Percentiles rank a stretch among this genome's conserved stretches.
Conservation (phyloP, 2,329 filamentous ascomycete species). For the Trichoderma lentiforme region DNA sequence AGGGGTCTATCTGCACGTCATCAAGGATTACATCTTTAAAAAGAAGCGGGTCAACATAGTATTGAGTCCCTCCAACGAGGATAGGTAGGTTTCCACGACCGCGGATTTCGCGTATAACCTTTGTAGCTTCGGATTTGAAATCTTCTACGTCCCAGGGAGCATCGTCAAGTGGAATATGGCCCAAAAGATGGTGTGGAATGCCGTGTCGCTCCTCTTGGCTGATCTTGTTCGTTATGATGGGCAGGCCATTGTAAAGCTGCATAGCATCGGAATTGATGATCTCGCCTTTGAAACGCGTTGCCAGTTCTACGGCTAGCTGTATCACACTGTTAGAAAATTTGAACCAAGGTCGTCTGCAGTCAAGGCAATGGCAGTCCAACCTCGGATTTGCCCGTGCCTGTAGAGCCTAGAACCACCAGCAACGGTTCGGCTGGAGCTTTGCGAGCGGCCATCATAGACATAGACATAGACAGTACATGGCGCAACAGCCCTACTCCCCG, state of each 20-base stretch:
- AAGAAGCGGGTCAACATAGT: constrained; percentile 86
- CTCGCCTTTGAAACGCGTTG: constrained; percentile 80
- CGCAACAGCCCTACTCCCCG: constrained; percentile 26
- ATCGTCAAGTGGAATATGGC: constrained; percentile 69
- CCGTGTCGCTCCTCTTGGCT: constrained; percentile 69
- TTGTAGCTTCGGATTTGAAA: constrained; percentile 68
- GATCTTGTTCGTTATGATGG: constrained; percentile 95
- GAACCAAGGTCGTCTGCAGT: neutral
- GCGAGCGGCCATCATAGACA: constrained; percentile 36
- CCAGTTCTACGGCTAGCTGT: constrained; percentile 88
- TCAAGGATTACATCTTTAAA: constrained; percentile 63
- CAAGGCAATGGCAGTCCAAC: constrained; percentile 44
- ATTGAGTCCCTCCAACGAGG: constrained; percentile 90
- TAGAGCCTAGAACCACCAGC: constrained; percentile 81
- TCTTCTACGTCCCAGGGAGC: constrained; percentile 79
- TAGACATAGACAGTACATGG: constrained; percentile 29
- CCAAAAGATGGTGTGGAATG: constrained; percentile 84
- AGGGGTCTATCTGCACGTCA: constrained; percentile 36
- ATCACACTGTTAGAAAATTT: neutral
- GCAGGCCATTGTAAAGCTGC: constrained; percentile 90
- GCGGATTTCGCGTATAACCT: constrained; percentile 73
- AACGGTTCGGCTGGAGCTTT: constrained; percentile 55
- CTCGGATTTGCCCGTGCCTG: constrained; percentile 90
- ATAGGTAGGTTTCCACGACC: constrained; percentile 78
- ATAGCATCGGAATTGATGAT: constrained; percentile 97